phyloP scores from a whole-genome alignment of 768 basidiomycete genomes.

The Calocybe cyanea region DNA sequence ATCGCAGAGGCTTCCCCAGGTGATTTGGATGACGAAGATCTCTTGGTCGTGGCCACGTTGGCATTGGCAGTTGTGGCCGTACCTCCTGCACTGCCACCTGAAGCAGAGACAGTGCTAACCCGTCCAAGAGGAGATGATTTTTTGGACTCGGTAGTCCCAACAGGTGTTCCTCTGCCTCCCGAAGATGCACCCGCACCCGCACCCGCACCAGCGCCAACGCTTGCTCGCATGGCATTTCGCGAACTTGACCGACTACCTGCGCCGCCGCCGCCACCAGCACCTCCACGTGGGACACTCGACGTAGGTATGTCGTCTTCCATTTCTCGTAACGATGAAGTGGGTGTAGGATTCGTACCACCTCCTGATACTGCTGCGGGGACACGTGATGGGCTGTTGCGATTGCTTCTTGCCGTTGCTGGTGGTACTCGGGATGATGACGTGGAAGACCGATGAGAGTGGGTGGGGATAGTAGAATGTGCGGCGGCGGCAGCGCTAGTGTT shows the following conservation, averaged over 20 bases:
- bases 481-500: conserved; percentile 1
- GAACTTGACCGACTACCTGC: conserved; percentile 20
- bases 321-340: conserved; percentile 17
- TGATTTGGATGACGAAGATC: background rate
- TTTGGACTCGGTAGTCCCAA: background rate
- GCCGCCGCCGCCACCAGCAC: conserved; percentile 10
- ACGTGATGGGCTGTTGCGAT: conserved; percentile 7
- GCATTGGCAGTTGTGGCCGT: background rate
- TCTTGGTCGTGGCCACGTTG: too few species aligned
- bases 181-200: too few species aligned
- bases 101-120: background rate
- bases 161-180: background rate
- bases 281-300: conserved; percentile 26
- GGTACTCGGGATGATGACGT: background rate
- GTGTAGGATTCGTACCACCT: too few species aligned
- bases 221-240: conserved; percentile 12
- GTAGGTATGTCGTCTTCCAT: conserved; percentile 21
- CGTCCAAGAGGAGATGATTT: background rate
- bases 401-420: background rate
- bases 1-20: conserved; percentile 3
- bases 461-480: background rate
- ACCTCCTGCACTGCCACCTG: background rate
- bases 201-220: conserved; percentile 1
- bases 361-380: too few species aligned
- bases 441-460: background rate